Conservation (phyloP, 164 flowering plant species). For the Dillenia turbinata region DNA sequence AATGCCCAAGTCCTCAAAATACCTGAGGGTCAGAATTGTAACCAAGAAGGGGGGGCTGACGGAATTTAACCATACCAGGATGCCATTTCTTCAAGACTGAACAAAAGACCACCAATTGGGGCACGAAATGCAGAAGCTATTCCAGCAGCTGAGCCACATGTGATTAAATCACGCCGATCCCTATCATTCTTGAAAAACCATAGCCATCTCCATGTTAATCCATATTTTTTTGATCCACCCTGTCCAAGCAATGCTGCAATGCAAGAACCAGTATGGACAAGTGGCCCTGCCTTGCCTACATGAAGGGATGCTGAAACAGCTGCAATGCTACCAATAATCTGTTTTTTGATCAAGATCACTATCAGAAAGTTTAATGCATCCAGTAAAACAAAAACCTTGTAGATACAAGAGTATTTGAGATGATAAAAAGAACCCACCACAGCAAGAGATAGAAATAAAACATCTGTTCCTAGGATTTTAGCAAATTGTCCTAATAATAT, state of each 20-base stretch:
- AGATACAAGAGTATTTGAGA: too few species aligned
- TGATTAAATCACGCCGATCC: slow-evolving; percentile 83
- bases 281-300: slow-evolving; percentile 92
- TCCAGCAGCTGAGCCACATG: slow-evolving; percentile 94
- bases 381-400: too few species aligned
- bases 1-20: too few species aligned
- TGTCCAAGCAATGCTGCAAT: slow-evolving; percentile 75
- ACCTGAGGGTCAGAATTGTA: too few species aligned
- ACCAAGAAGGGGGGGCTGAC: neutral
- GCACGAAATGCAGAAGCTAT: slow-evolving; percentile 95
- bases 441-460: too few species aligned
- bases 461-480: too few species aligned
- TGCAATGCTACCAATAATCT: slow-evolving; percentile 78
- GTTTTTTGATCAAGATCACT: slow-evolving; percentile 14
- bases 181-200: slow-evolving; percentile 79
- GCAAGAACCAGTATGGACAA: slow-evolving; percentile 89
- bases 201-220: slow-evolving; percentile 83
- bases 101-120: slow-evolving; percentile 93
- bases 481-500: too few species aligned
- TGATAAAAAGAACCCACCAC: too few species aligned
- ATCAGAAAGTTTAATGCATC: neutral
- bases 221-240: slow-evolving; percentile 75
- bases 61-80: slow-evolving; percentile 58
- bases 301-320: slow-evolving; percentile 79
- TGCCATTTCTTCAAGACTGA: slow-evolving; percentile 89